phyloP scores from a whole-genome alignment of 2,329 filamentous ascomycete species.

The Metarhizium album region DNA sequence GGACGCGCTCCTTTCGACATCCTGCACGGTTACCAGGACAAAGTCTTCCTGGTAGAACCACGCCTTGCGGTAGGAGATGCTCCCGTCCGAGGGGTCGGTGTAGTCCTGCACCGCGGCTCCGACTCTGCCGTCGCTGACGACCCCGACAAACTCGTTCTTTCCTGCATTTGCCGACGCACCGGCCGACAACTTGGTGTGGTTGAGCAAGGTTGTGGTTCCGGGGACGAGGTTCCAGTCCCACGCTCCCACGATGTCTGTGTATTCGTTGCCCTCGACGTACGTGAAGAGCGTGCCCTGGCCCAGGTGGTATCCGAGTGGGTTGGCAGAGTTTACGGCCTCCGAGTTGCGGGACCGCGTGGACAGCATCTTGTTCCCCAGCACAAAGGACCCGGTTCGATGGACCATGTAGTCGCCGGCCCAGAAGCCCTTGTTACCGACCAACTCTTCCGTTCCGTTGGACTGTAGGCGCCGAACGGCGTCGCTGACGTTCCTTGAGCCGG shows the following conservation, averaged over 20 bases:
- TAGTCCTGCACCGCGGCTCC: conserved; percentile 12
- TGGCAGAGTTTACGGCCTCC: conserved; percentile 13
- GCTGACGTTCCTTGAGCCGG: conserved; percentile 7
- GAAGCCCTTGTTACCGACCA: conserved; percentile 14
- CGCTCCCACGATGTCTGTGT: conserved; percentile 14
- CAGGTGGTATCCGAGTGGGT: conserved; percentile 13
- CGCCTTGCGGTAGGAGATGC: conserved; percentile 13
- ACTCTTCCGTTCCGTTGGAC: conserved; percentile 13
- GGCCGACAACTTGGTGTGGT: conserved; percentile 7
- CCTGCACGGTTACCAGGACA: conserved; percentile 10
- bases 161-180: conserved; percentile 6
- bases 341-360: conserved; percentile 12
- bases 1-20: conserved; percentile 6
- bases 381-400: conserved; percentile 9
- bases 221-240: conserved; percentile 17
- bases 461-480: conserved; percentile 9
- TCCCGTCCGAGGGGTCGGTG: conserved; percentile 10
- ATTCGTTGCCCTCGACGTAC: conserved; percentile 14
- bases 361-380: conserved; percentile 13
- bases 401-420: conserved; percentile 17
- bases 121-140: conserved; percentile 13
- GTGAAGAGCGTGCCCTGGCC: conserved; percentile 15
- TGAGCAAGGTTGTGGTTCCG: conserved; percentile 12
- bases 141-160: conserved; percentile 13
- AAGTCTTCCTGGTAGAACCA: conserved; percentile 14